Base-by-base conservation (phyloP, 805 yeast species). In the Yarrowia sp. region DNA sequence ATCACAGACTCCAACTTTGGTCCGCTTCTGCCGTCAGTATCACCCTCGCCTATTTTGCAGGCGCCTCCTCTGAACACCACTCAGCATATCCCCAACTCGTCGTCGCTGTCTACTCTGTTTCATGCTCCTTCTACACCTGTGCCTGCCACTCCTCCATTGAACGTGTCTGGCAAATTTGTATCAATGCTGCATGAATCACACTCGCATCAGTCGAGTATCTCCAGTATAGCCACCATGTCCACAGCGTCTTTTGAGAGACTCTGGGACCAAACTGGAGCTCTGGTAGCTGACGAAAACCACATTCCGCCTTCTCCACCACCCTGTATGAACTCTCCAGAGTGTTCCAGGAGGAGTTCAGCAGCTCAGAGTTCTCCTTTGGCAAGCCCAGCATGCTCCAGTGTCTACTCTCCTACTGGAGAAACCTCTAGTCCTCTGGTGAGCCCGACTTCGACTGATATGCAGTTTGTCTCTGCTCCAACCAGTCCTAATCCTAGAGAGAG, bases 211-310 rank as follows among this genome's bases (percentile, higher is more conserved):
- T 50, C 57, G 11, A 50, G 57, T 41, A 18, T 35, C 32, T 35
- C 41, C 17, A 50, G 57, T 8, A 32, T 47, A 1, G 53, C 53
- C 7, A 47, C 39, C 32, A 35, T 50, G 57, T 35, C 42, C 32
- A 50, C 57, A 1, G 57, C 31, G 8, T 50, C 57, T 1, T 50
- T 50, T 13, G 57, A 50, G 15, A 41, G 57, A 1, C 32, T 50
- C 13, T 50, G 57, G 57, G 57, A 35, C 57, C 42, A 50, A 41
- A 35, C 57, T 6, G 57, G 57, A 17, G 57, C 57, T 13, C 42
- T 50, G 17, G 57, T 50, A 1, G 42, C 57, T 9, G 57, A 50
- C 32, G 57, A 50, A 7, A 50, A 17, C 32, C 57, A 50, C 57
- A 35, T 47, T 15, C 53, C 53, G 1, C 53, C 53, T 15, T 50